phyloP scores from a whole-genome alignment of 2,329 filamentous ascomycete species.

The Colletotrichum nymphaeae region DNA sequence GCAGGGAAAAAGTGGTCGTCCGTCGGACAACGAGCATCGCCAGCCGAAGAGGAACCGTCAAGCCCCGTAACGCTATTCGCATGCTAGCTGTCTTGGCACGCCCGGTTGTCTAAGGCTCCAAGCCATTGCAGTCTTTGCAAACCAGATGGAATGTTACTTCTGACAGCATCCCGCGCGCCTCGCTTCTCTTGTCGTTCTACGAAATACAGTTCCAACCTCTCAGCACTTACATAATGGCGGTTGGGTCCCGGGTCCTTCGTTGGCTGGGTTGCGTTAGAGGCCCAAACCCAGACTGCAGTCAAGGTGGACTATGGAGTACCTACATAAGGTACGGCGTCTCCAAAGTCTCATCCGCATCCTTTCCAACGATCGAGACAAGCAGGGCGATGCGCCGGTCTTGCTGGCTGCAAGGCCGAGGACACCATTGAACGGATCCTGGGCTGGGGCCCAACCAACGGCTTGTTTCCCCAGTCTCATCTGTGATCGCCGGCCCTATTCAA shows the following conservation, averaged over 20 bases:
- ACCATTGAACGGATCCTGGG: background rate
- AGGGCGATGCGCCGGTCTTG: background rate
- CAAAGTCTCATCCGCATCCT: background rate
- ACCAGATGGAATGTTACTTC: background rate
- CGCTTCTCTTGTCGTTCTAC: background rate
- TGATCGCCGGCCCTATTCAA: background rate
- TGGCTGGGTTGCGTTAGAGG: background rate
- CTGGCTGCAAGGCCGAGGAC: background rate
- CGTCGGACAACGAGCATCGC: background rate
- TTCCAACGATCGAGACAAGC: background rate
- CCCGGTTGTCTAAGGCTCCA: background rate
- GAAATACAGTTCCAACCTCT: background rate
- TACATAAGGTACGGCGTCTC: background rate
- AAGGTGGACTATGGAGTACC: background rate
- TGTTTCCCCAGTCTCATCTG: background rate
- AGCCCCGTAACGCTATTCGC: slow-evolving; percentile 1
- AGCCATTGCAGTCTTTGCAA: background rate
- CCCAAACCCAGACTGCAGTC: background rate
- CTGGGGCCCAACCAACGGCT: background rate
- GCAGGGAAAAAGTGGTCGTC: background rate
- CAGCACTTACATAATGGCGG: background rate
- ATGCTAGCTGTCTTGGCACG: slow-evolving; percentile 7
- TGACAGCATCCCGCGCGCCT: background rate
- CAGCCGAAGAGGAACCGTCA: slow-evolving; percentile 8
- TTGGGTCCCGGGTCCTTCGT: too few species aligned